Evolutionary conservation across 352 stramenopile genomes (phyloP).

Genomic region (Elongisporangium anandrum): DNA sequence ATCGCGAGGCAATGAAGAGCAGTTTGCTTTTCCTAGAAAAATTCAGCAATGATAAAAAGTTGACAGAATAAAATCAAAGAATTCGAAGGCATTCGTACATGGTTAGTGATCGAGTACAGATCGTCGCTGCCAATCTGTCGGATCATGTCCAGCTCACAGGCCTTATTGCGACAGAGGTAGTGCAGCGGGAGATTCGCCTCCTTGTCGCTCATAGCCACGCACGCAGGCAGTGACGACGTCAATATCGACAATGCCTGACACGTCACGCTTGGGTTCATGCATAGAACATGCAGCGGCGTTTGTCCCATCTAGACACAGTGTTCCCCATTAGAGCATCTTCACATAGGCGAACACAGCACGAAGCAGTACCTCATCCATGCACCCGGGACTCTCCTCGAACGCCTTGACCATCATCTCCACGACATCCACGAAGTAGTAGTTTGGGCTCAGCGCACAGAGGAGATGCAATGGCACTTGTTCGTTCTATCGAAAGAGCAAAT

Average conservation of each 20-base stretch:
- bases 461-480: conserved; percentile 46
- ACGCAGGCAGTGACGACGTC: conserved; percentile 23
- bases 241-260: conserved; percentile 29
- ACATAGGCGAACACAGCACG: too few species aligned
- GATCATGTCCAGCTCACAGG: conserved; percentile 38
- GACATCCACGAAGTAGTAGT: conserved; percentile 50
- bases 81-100: conserved; percentile 12
- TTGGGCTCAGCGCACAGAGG: conserved; percentile 37
- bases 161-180: conserved; percentile 37
- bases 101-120: conserved; percentile 33
- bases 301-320: conserved; percentile 47
- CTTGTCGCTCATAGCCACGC: conserved; percentile 35
- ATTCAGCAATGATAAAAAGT: background rate
- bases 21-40: conserved; percentile 26
- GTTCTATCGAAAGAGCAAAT: conserved; percentile 15
- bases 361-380: too few species aligned
- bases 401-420: conserved; percentile 46
- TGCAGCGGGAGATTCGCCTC: conserved; percentile 43
- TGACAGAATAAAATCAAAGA: background rate
- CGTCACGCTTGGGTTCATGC: conserved; percentile 39
- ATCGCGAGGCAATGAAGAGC: conserved; percentile 43
- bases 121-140: conserved; percentile 25
- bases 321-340: too few species aligned
- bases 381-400: conserved; percentile 24
- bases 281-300: conserved; percentile 53